These are phyloP conservation scores for Podila clonocystis DNA, from an alignment of 192 early-diverging fungal genomes.

Conservation along the genomic window DNA sequence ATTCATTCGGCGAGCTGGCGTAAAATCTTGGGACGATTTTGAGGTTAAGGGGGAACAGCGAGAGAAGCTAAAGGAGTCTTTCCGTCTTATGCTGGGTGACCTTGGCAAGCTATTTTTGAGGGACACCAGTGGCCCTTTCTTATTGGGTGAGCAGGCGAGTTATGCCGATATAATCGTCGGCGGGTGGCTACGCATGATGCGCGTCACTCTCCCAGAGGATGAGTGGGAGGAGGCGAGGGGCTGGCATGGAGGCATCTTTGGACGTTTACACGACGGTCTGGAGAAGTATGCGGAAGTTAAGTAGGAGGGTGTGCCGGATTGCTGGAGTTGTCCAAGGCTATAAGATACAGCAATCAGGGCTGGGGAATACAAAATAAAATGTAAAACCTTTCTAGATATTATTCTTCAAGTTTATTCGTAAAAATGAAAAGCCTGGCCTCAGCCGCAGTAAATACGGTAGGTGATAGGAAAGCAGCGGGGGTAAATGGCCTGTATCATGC, in stretches of 20 bases:
- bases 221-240: constrained; percentile 2
- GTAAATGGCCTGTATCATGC: too few species aligned
- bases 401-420: too few species aligned
- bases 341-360: too few species aligned
- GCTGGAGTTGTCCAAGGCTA: too few species aligned
- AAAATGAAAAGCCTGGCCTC: too few species aligned
- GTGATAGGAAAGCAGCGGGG: too few species aligned
- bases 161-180: constrained; percentile 4
- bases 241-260: constrained; percentile 7
- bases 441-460: too few species aligned
- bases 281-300: constrained; percentile 6
- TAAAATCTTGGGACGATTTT: constrained; percentile 1
- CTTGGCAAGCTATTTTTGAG: neutral
- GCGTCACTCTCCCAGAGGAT: constrained; percentile 1
- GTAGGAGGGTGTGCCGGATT: neutral
- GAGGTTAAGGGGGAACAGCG: neutral
- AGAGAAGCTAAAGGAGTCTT: constrained; percentile 1
- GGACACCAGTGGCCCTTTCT: neutral
- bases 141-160: constrained; percentile 1
- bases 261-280: constrained; percentile 2
- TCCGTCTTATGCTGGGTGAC: neutral
- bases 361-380: too few species aligned
- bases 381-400: too few species aligned
- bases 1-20: neutral
- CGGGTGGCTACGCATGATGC: constrained; percentile 4